Evolutionary conservation across 179 eudicot species (phyloP), one percentile per base, ranked within the genome.

Genomic region (Spergularia azorica): DNA sequence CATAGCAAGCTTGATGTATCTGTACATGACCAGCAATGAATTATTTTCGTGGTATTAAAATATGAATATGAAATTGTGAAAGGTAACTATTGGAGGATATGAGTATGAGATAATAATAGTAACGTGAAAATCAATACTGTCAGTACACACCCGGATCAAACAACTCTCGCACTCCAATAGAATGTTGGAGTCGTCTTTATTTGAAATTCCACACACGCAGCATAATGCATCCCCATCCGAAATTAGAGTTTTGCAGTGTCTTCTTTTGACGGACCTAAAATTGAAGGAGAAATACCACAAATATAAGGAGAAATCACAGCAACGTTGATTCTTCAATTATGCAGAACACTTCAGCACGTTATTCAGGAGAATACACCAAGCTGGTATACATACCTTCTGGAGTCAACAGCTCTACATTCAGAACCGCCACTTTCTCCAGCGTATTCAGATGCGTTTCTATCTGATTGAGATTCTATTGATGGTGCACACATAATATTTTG

Each of bases 1-100:
- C 92, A 80, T 89, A 89, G 81, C 92, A 89, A 81, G 89, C 92
- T 60, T 87, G 92, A 84, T 89, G 92, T 78, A 89, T 84, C 92
- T 89, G 85, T 64, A 62, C 72, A 77, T 57, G 36, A 60, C 55
- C 48, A 71, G 65, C 65, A 57, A 55, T 36, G 63, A 71, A 56
- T 56, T 9, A 36, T 21, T n/a, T 4, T 50, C 11, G 54, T 38
- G 54, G 58, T 38, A 17, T 16, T n/a, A n/a, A n/a, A 9, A 57
- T 38, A 62, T 26, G 41, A 41, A 6, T 62, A 67, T 67, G n/a
- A 26, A 69, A 55, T 61, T 63, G 41, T 26, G 32, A 26, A 26
- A 26, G 32, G 32, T 26, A 26, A 26, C 32, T 26, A 26, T 26
- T 26, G 32, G 32, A 26, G 32, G 32, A 26, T 26, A 26, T 26